Conservation (phyloP, 2,329 filamentous ascomycete genomes). For the Botrytis aclada region DNA sequence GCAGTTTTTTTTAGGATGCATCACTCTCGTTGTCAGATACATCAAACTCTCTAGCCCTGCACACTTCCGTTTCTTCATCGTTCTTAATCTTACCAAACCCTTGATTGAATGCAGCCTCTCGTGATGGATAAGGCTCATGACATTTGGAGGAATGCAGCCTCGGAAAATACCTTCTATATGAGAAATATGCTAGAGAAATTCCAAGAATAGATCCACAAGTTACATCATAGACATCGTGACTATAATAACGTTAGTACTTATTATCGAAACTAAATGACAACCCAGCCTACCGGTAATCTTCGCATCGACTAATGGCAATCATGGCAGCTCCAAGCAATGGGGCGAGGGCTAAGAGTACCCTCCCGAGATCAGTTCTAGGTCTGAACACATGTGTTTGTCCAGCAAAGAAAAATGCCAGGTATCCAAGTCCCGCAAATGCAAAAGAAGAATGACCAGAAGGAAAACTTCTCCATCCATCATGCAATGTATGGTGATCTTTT, state of each 20-base stretch:
- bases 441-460: constrained; percentile 79
- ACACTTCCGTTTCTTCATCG: constrained; percentile 33
- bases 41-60: constrained; percentile 23
- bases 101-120: constrained; percentile 33
- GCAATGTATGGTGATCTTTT: constrained; percentile 62
- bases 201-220: constrained; percentile 59
- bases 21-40: constrained; percentile 18
- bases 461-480: constrained; percentile 83
- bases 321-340: constrained; percentile 62
- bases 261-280: constrained; percentile 2
- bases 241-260: constrained; percentile 15
- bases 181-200: constrained; percentile 60
- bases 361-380: constrained; percentile 47
- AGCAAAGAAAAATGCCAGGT: constrained; percentile 66
- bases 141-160: constrained; percentile 50
- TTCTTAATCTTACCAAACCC: constrained; percentile 37
- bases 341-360: constrained; percentile 54
- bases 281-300: constrained; percentile 56
- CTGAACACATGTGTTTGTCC: constrained; percentile 61
- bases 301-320: constrained; percentile 65
- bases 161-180: constrained; percentile 64
- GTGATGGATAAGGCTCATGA: constrained; percentile 53
- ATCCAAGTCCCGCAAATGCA: constrained; percentile 75
- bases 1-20: not conserved
- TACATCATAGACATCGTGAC: constrained; percentile 68